Percentiles rank a stretch among this genome's conserved stretches.
phyloP scores from a whole-genome alignment of 2,329 filamentous ascomycete species.

The Nigrograna mackinnonii region DNA sequence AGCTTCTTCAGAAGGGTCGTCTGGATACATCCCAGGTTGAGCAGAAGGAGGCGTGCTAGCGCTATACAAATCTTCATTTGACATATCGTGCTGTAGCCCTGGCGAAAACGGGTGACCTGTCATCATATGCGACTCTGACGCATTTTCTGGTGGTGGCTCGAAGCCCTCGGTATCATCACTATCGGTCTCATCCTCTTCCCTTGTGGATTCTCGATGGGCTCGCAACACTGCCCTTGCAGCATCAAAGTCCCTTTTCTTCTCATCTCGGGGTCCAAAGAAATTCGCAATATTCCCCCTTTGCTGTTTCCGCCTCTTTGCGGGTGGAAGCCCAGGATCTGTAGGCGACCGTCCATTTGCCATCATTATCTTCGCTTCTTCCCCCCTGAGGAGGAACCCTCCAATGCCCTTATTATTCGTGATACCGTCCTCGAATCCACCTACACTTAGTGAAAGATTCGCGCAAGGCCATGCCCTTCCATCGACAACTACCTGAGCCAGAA shows the following conservation, averaged over 20 bases:
- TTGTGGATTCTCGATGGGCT: conserved; percentile 28
- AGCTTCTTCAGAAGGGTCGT: background rate
- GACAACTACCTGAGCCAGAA: conserved; percentile 76
- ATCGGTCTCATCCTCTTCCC: conserved; percentile 25
- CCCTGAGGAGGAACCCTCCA: conserved; percentile 77
- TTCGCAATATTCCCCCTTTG: conserved; percentile 41
- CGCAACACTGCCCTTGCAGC: conserved; percentile 33
- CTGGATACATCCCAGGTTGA: conserved; percentile 1
- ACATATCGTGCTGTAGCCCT: background rate
- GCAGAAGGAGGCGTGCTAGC: conserved; percentile 2
- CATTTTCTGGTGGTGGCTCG: conserved; percentile 12
- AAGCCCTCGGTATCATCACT: conserved; percentile 15
- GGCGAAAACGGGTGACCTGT: conserved; percentile 17
- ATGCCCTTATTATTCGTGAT: conserved; percentile 84
- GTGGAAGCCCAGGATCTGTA: conserved; percentile 20
- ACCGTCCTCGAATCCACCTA: conserved; percentile 91
- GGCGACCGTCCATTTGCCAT: conserved; percentile 19
- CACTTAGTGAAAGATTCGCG: conserved; percentile 83
- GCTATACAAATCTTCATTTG: background rate
- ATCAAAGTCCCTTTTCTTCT: conserved; percentile 36
- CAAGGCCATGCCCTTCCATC: conserved; percentile 89
- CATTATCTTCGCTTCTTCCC: conserved; percentile 58
- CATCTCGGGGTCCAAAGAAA: conserved; percentile 37
- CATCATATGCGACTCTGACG: background rate
- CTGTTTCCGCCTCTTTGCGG: conserved; percentile 29